Percentiles rank a stretch among this genome's conserved stretches.
phyloP scores from a whole-genome alignment of 169 alveolate genomes.

The Eimeria acervulina region DNA sequence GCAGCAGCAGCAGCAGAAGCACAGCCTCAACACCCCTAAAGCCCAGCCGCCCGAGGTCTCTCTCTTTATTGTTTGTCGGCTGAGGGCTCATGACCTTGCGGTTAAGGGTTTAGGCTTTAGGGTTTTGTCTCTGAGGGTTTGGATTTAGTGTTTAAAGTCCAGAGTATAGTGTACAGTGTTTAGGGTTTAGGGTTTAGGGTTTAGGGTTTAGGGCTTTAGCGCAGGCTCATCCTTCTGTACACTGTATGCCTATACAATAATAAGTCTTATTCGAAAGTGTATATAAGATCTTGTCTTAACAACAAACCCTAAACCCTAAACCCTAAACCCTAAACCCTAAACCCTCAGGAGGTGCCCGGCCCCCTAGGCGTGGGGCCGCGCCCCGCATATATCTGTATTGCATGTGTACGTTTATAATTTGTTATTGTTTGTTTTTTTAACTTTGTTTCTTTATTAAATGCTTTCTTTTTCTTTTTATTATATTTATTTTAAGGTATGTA shows the following conservation, averaged over 20 bases:
- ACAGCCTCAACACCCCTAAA: no score
- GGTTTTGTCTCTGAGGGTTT: no score
- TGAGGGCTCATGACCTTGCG: neutral
- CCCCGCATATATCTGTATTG: neutral
- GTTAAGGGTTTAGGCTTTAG: conserved; percentile 13
- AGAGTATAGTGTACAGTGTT: neutral
- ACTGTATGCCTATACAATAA: no score
- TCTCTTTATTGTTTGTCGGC: no score
- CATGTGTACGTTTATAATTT: neutral
- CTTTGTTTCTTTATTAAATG: no score
- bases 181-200: conserved; percentile 33
- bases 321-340: conserved; percentile 46
- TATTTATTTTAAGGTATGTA: neutral
- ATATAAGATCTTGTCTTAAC: neutral
- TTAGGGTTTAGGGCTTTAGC: no score
- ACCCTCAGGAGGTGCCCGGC: neutral
- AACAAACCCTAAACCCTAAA: neutral
- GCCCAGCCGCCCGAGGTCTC: no score
- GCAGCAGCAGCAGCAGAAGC: no score
- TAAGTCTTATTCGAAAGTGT: no score
- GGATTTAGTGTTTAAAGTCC: no score
- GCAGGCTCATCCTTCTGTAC: no score
- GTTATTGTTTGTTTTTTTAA: neutral
- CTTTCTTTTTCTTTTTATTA: neutral
- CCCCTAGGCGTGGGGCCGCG: conserved; percentile 32